Evolutionary conservation across 2,329 filamentous ascomycete species (phyloP).

Genomic region (Lachnellula hyalina): DNA sequence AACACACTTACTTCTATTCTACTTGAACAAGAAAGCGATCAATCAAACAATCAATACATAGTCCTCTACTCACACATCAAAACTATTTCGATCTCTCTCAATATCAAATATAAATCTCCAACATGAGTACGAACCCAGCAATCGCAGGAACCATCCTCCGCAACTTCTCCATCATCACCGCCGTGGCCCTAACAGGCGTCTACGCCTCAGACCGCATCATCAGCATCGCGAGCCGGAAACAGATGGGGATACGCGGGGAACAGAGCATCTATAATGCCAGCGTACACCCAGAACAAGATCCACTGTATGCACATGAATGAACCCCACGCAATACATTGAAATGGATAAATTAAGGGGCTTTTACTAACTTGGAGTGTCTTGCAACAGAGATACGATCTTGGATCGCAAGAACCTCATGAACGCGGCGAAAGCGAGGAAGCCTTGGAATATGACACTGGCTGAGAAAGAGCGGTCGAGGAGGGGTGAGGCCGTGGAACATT

Average conservation of each 20-base stretch:
- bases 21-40: too few species aligned
- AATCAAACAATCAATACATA: too few species aligned
- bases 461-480: slow-evolving; percentile 1
- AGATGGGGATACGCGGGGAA: neutral
- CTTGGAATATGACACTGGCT: slow-evolving; percentile 10
- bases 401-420: slow-evolving; percentile 9
- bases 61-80: neutral
- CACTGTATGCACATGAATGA: too few species aligned
- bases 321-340: too few species aligned
- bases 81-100: neutral
- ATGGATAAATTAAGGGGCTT: too few species aligned
- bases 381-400: slow-evolving; percentile 8
- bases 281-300: slow-evolving; percentile 1
- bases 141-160: slow-evolving; percentile 2
- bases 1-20: neutral
- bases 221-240: neutral
- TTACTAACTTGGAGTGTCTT: neutral
- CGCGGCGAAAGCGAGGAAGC: slow-evolving; percentile 7
- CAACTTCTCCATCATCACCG: neutral
- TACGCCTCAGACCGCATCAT: neutral
- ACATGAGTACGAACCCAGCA: slow-evolving; percentile 5
- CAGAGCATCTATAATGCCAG: neutral
- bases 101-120: neutral
- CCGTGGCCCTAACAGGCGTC: neutral
- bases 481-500: neutral